phyloP scores from a whole-genome alignment of 2,329 filamentous ascomycete genomes.

The Fusarium chlamydosporum region DNA sequence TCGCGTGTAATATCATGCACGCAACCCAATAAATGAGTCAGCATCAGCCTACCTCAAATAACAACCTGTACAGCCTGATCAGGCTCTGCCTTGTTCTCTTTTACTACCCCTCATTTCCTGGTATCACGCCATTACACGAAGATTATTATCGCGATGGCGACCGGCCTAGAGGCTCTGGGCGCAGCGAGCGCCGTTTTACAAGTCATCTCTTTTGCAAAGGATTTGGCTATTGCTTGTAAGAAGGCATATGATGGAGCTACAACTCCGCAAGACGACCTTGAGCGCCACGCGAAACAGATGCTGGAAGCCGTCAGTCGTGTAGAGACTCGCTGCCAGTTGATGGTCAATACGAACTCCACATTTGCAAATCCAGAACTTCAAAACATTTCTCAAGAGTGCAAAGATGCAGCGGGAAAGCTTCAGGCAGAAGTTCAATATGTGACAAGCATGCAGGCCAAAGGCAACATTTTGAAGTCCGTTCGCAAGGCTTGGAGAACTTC shows the following conservation, averaged over 20 bases:
- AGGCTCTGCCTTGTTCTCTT: neutral
- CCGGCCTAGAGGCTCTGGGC: constrained; percentile 23
- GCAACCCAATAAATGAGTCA: neutral
- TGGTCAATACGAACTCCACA: rapidly evolving
- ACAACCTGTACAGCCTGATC: constrained; percentile 3
- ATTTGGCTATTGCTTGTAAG: neutral
- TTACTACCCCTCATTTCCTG: neutral
- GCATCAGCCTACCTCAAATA: neutral
- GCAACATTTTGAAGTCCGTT: rapidly evolving
- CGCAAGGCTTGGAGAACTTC: rapidly evolving
- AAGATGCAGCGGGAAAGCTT: neutral
- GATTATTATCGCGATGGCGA: neutral
- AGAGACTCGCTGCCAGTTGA: neutral
- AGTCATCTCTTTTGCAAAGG: constrained; percentile 25
- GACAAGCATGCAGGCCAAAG: rapidly evolving
- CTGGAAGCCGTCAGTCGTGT: neutral
- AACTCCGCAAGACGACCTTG: constrained; percentile 1
- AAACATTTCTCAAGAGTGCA: constrained; percentile 1
- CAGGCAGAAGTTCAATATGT: rapidly evolving
- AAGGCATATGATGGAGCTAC: constrained; percentile 13
- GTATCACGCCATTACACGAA: rapidly evolving
- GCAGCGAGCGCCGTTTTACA: constrained; percentile 34
- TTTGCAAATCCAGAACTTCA: neutral
- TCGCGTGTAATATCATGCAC: too few species aligned
- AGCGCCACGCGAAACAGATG: neutral